These are phyloP conservation scores for Dryas drummondii DNA, from an alignment of 306 rosid genomes.

Conservation along the genomic window DNA sequence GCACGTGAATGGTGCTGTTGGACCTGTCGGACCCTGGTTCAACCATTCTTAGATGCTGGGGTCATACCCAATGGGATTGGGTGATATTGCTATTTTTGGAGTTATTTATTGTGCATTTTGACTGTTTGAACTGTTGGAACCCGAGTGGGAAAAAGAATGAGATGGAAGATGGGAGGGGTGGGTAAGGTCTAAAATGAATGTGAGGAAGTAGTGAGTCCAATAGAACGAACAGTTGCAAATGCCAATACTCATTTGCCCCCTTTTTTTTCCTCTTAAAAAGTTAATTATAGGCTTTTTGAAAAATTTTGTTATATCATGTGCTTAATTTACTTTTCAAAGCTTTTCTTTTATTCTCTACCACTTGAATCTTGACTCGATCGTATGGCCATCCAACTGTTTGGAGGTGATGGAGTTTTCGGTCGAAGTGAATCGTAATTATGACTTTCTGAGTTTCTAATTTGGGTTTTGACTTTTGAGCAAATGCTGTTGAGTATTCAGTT, in stretches of 20 bases:
- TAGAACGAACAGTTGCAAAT: constrained; percentile 68
- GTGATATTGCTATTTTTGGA: constrained; percentile 29
- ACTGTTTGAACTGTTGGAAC: constrained; percentile 67
- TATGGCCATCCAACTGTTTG: not conserved
- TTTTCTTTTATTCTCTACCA: not conserved
- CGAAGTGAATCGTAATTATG: too few species aligned
- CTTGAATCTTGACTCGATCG: not conserved
- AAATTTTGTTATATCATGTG: constrained; percentile 25
- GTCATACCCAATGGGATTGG: constrained; percentile 28
- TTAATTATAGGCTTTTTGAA: constrained; percentile 44
- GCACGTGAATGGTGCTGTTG: constrained; percentile 85
- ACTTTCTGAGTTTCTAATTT: too few species aligned
- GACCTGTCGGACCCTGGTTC: constrained; percentile 96
- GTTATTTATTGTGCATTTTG: constrained; percentile 64
- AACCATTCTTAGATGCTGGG: constrained; percentile 60
- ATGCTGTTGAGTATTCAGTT: too few species aligned
- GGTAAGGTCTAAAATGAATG: constrained; percentile 28
- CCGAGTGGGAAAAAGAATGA: constrained; percentile 24
- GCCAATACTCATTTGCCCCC: constrained; percentile 51
- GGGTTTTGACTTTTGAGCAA: too few species aligned
- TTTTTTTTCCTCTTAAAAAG: constrained; percentile 29
- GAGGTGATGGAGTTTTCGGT: not conserved
- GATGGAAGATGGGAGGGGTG: constrained; percentile 20
- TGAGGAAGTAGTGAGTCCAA: constrained; percentile 38
- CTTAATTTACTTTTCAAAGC: not conserved